Evolutionary conservation across 1,139 yeast species (phyloP).

Genomic region (Saccharomyces hybrid): DNA sequence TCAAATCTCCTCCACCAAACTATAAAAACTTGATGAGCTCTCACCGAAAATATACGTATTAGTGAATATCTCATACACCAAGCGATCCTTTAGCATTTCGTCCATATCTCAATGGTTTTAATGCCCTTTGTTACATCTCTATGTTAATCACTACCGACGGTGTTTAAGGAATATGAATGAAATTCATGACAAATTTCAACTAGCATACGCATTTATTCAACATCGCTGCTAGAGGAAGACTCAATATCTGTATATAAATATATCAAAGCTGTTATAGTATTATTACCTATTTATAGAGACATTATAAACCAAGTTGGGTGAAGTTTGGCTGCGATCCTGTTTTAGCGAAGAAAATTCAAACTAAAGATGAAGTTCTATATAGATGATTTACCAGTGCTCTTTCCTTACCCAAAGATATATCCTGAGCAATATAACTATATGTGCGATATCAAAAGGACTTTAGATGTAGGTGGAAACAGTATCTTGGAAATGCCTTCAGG

Average conservation of each 20-base stretch:
- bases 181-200: background rate
- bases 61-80: background rate
- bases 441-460: slow-evolving; percentile 87
- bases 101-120: background rate
- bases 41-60: background rate
- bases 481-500: slow-evolving; percentile 99
- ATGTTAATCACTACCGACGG: background rate
- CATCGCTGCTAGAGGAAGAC: background rate
- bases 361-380: slow-evolving; percentile 52
- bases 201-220: background rate
- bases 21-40: too few relatives aligned
- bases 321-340: background rate
- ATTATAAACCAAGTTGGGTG: background rate
- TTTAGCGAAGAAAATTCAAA: background rate
- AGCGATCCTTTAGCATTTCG: background rate
- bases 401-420: slow-evolving; percentile 92
- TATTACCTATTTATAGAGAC: background rate
- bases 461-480: slow-evolving; percentile 97
- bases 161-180: background rate
- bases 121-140: background rate
- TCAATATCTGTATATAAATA: background rate
- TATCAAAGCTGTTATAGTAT: background rate
- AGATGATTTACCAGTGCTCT: slow-evolving; percentile 89
- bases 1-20: too few relatives aligned
- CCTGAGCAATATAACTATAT: slow-evolving; percentile 98